Evolutionary conservation across 2,329 filamentous ascomycete genomes (phyloP), one percentile per base, ranked within the genome.

Genomic region (Karstenula rhodostoma): DNA sequence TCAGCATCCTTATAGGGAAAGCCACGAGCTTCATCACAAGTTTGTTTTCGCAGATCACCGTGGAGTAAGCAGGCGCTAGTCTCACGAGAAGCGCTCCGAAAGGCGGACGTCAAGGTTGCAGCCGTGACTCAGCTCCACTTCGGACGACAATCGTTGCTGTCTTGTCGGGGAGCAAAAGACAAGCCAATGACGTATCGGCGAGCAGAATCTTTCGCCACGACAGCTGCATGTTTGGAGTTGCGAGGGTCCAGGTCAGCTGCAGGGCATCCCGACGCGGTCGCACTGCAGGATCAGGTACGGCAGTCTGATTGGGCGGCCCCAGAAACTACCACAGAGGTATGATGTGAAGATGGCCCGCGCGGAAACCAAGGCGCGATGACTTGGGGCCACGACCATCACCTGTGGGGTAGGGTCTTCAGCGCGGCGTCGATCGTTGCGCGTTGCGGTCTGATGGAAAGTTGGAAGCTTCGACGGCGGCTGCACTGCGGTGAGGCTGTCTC

Each of bases 241-340:
- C 48, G 51, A 57, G 43, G 48, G 57, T 53, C 58, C 49, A 58
- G 55, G 55, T 61, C 37, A 57, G 51, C 61, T 61, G 67, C 66
- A 70, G 66, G 68, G 69, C 48, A 44, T 33, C 51, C 55, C 52
- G 54, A 57, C 46, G 48, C 8, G 47, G 40, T 62, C 60, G 61
- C 54, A 19, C 42, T 22, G 50, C 29, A 47, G 47, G 62, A 58
- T 67, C 73, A 77, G 75, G 75, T 74, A 77, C 75, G 55, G 27
- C 15, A 13, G 15, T 25, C 37, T 73, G 68, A 75, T 76, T 76
- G 67, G 73, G n/a, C 43, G 51, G 13, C 8, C 43, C 29, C 22
- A 4, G 25, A n/a, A n/a, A n/a, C n/a, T n/a, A n/a, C n/a, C n/a
- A n/a, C n/a, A n/a, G 25, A 48, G 35, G 40, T 32, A 75, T 73